A percentile compares a stretch with the other conserved stretches of the same genome.
phyloP scores from a whole-genome alignment of 192 early-diverging fungal species.

The Allomyces javanicus region DNA sequence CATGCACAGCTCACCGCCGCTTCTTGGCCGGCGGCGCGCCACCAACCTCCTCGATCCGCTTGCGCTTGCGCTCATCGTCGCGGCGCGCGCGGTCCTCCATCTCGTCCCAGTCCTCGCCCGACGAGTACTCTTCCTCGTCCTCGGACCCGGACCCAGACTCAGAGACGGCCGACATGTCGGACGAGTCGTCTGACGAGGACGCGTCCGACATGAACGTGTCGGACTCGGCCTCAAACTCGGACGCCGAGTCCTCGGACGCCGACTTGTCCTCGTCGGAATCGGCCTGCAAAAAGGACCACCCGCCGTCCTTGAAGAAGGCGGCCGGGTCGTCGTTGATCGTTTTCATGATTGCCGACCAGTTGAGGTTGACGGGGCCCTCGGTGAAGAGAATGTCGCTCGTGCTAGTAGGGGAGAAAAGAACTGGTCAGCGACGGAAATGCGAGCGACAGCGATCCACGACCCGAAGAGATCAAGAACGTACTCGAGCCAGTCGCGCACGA shows the following conservation, averaged over 20 bases:
- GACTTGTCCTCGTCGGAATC: conserved; percentile 42
- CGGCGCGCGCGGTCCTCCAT: conserved; percentile 55
- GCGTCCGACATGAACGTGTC: conserved; percentile 2
- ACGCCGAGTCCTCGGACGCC: conserved; percentile 29
- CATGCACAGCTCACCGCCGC: neutral
- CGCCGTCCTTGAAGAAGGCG: conserved; percentile 76
- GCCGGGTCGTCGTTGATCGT: conserved; percentile 82
- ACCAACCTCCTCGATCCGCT: neutral
- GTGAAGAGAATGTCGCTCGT: conserved; percentile 79
- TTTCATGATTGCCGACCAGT: conserved; percentile 97
- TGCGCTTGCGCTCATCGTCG: conserved; percentile 13
- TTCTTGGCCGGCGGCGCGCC: neutral
- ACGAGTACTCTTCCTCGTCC: neutral
- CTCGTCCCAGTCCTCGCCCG: conserved; percentile 50
- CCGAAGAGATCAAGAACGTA: conserved; percentile 11
- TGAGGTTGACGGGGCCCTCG: conserved; percentile 84
- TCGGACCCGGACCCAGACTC: neutral
- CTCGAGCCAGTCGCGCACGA: conserved; percentile 90
- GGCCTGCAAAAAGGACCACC: conserved; percentile 72
- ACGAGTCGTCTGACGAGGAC: neutral
- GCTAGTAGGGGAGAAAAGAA: conserved; percentile 14
- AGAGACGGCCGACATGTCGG: conserved; percentile 6
- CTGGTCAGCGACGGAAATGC: neutral
- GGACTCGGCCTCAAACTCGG: neutral
- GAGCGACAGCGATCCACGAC: neutral